Evolutionary conservation across 164 flowering plant genomes (phyloP).

Genomic region (Taxillus chinensis): DNA sequence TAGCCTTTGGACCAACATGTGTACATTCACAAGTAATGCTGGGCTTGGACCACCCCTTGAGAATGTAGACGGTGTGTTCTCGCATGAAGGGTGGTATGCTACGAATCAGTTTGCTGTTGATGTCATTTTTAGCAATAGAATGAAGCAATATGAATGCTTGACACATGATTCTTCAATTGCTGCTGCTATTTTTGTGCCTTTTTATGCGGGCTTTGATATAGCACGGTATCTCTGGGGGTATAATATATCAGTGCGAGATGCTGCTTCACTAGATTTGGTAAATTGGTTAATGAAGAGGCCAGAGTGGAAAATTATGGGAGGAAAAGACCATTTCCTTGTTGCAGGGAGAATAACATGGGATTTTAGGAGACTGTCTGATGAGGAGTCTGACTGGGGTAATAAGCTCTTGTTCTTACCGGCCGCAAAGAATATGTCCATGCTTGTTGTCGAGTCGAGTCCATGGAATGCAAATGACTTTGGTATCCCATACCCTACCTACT

Average conservation of each 20-base stretch:
- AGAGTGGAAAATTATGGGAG: conserved; percentile 79
- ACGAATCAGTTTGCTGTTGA: conserved; percentile 92
- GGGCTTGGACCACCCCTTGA: conserved; percentile 90
- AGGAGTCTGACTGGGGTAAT: conserved; percentile 75
- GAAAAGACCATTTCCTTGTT: conserved; percentile 86
- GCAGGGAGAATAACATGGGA: conserved; percentile 96
- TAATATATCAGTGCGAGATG: conserved; percentile 64
- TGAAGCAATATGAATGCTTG: conserved; percentile 92
- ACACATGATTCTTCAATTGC: conserved; percentile 81
- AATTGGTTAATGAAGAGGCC: conserved; percentile 79
- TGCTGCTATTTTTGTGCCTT: conserved; percentile 86
- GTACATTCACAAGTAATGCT: conserved; percentile 64
- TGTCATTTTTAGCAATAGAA: conserved; percentile 73
- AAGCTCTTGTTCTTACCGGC: conserved; percentile 83
- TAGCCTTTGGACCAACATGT: conserved; percentile 88
- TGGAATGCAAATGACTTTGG: conserved; percentile 91
- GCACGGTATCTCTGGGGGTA: conserved; percentile 83
- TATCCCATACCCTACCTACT: conserved; percentile 92
- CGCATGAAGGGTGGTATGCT: conserved; percentile 74
- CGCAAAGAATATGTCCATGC: conserved; percentile 87
- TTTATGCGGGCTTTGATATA: conserved; percentile 87
- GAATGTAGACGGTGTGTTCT: conserved; percentile 70
- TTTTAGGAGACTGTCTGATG: conserved; percentile 60
- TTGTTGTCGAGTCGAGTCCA: conserved; percentile 89
- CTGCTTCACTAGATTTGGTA: conserved; percentile 68